Evolutionary conservation across 139 green algal species (phyloP).

Genomic region (Mychonastes homosphaera): DNA sequence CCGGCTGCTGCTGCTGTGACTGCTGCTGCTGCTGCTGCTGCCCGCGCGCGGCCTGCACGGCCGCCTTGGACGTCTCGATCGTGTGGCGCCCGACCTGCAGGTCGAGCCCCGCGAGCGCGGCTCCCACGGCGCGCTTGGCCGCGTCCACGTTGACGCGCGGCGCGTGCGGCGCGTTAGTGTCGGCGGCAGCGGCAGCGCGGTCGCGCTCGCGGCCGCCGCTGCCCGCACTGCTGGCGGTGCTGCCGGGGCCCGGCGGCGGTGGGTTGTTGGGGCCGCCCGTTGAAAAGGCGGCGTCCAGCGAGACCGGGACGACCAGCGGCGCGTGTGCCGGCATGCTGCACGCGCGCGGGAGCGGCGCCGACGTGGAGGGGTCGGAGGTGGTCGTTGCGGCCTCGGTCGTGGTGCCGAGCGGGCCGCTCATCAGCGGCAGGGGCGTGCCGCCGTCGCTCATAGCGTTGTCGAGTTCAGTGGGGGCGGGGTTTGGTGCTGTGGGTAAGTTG

Average conservation of each 20-base stretch:
- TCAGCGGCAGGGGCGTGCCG: no score
- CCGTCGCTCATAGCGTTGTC: no score
- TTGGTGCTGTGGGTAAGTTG: no score
- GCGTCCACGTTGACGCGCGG: slow-evolving; percentile 2
- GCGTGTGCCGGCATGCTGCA: neutral
- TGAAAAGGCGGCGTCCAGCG: neutral
- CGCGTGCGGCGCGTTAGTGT: neutral
- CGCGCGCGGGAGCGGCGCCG: no score
- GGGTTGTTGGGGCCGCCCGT: neutral
- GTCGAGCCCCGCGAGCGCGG: slow-evolving; percentile 16
- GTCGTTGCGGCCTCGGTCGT: no score
- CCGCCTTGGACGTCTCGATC: slow-evolving; percentile 19
- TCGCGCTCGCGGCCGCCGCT: neutral
- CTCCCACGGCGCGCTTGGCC: slow-evolving; percentile 8
- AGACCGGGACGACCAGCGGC: neutral
- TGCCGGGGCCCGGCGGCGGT: no score
- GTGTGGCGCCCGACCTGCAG: slow-evolving; percentile 8
- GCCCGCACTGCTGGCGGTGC: neutral
- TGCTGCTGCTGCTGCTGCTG: slow-evolving; percentile 3
- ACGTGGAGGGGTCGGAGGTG: no score
- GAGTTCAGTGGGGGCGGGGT: no score
- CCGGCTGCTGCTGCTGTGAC: neutral
- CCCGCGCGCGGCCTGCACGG: slow-evolving; percentile 6
- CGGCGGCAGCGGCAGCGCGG: neutral
- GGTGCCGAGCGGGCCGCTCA: no score